Base-by-base conservation (phyloP, 305 asterid species). In the Solanum hybrid region DNA sequence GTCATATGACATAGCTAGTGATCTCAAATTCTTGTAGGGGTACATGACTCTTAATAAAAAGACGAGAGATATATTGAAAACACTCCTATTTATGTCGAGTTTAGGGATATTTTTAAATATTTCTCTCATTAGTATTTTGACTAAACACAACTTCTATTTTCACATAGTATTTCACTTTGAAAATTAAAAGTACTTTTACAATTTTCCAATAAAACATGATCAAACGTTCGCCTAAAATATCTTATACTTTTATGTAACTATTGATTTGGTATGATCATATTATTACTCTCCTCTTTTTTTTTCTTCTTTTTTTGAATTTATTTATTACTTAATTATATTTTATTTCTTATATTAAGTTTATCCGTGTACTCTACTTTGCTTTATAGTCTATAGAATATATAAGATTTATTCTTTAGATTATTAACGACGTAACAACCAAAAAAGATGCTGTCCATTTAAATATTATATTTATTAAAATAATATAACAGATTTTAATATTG, bases 41-140 rank as follows among this genome's bases (percentile, higher is more conserved):
- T 20, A 56, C 5, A 20, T 20, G 11, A 20, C 11, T 56, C 11
- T 60, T 60, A 20, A 20, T 56, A 17, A 60, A 60, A 60, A 60
- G 0, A 1, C 2, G 0, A 60, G 0, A 20, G 10, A 60, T 7
- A 8, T 7, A 0, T 60, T 7, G 0, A 20, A 20, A 7, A 60
- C 11, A 22, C 26, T 60, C 26, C 11, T 20, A 60, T 7, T 60
- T 20, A 20, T 20, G 0, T 7, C 26, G 2, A 60, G 24, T 20
- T 60, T 0, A 60, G 2, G 10, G 2, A 1, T 20, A 7, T n/a
- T 22, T 56, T 40, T 56, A 3, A 46, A 60, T 60, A 60, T 60
- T 60, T 60, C 26, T 60, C 5, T 60, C 10, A 6, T 6, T 17
- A 2, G 4, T 17, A 6, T 17, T 51, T 2, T 3, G 10, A 20